phyloP scores from a whole-genome alignment of 169 alveolate genomes.

The Cryptosporidium parvum region DNA sequence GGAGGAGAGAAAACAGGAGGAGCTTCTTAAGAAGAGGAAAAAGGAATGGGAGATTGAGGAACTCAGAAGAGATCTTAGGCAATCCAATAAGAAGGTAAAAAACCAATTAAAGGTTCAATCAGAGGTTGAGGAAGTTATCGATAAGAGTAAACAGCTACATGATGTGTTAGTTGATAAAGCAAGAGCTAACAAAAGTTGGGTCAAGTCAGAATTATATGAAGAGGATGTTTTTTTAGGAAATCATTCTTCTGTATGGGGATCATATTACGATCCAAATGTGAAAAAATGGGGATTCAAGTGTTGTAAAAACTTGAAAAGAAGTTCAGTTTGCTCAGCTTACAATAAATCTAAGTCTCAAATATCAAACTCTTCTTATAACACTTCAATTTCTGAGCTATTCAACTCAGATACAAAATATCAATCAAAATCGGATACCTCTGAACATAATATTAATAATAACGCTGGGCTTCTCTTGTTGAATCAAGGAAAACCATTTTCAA shows the following conservation, averaged over 20 bases:
- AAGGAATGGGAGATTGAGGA: slow-evolving; percentile 94
- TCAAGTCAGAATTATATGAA: slow-evolving; percentile 74
- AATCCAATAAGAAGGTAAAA: slow-evolving; percentile 79
- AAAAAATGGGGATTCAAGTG: slow-evolving; percentile 90
- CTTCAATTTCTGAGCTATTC: not conserved
- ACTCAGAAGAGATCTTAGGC: slow-evolving; percentile 87
- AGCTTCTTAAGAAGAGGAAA: slow-evolving; percentile 92
- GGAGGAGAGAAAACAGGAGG: slow-evolving; percentile 90
- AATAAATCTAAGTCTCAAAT: not conserved
- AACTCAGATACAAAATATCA: not conserved
- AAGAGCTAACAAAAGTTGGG: not conserved
- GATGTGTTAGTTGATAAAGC: slow-evolving; percentile 10
- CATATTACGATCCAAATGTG: slow-evolving; percentile 83
- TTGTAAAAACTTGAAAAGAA: slow-evolving; percentile 75
- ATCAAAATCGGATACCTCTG: not conserved
- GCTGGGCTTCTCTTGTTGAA: not conserved
- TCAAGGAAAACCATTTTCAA: slow-evolving; percentile 12
- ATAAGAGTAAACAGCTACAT: not conserved
- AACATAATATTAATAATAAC: not conserved
- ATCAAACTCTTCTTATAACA: not conserved
- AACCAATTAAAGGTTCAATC: not conserved
- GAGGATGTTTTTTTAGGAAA: slow-evolving; percentile 84
- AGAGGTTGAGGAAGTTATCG: not conserved
- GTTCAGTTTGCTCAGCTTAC: not conserved
- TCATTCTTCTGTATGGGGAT: slow-evolving; percentile 90